Evolutionary conservation across 179 eudicot genomes (phyloP).

Genomic region (Beta corolliflora): DNA sequence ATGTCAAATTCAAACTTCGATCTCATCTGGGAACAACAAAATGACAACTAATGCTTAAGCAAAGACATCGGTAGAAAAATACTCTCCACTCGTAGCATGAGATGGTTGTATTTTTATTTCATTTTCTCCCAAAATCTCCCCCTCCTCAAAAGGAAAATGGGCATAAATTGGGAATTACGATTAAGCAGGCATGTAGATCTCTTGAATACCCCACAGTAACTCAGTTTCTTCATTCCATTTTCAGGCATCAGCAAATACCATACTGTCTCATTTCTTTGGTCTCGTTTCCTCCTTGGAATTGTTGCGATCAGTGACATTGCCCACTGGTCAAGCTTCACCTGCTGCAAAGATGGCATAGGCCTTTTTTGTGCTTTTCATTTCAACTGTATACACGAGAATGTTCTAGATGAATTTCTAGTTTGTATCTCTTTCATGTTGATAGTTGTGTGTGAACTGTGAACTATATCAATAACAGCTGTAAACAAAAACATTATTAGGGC

Average conservation of each 20-base stretch:
- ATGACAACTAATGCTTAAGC: too few relatives aligned
- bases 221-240: constrained; percentile 5
- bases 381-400: neutral
- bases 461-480: constrained; percentile 21
- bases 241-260: constrained; percentile 95
- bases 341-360: constrained; percentile 49
- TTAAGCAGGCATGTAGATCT: neutral
- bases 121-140: neutral
- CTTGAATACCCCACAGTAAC: neutral
- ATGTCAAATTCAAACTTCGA: neutral
- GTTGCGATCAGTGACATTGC: constrained; percentile 79
- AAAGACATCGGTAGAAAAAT: too few relatives aligned
- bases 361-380: constrained; percentile 15
- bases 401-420: constrained; percentile 4
- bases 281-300: constrained; percentile 80
- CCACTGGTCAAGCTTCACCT: constrained; percentile 53
- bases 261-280: constrained; percentile 90
- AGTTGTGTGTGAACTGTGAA: neutral
- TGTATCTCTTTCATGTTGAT: constrained; percentile 21
- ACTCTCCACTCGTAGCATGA: too few relatives aligned
- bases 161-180: neutral
- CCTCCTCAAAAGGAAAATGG: neutral
- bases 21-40: too few relatives aligned
- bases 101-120: too few relatives aligned
- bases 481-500: constrained; percentile 2